Evolutionary conservation across 1,139 yeast genomes (phyloP).

Genomic region (Lodderomyces margitis): DNA sequence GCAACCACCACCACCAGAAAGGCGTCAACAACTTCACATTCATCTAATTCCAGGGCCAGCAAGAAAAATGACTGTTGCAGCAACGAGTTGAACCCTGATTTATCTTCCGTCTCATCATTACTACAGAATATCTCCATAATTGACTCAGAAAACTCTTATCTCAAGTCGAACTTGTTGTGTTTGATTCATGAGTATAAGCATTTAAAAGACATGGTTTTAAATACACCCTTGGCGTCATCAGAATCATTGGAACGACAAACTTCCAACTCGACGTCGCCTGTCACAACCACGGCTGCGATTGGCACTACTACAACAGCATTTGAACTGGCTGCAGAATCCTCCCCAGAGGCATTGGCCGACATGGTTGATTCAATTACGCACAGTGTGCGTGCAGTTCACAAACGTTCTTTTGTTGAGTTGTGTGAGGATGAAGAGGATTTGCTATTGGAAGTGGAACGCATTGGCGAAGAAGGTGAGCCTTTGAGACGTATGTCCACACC

Average conservation of each 20-base stretch:
- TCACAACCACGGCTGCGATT: neutral
- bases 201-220: conserved; percentile 33
- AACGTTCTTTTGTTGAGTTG: conserved; percentile 32
- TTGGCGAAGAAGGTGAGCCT: neutral
- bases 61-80: neutral
- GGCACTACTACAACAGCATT: neutral
- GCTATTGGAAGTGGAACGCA: neutral
- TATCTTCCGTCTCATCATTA: conserved; percentile 5
- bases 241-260: neutral
- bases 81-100: conserved; percentile 2
- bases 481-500: conserved; percentile 8
- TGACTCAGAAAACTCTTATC: conserved; percentile 35
- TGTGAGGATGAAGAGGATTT: conserved; percentile 9
- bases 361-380: neutral
- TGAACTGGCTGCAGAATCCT: neutral
- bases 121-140: conserved; percentile 26
- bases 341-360: neutral
- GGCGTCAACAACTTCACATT: neutral
- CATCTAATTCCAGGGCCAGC: neutral
- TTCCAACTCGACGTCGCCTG: neutral
- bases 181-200: conserved; percentile 45
- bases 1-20: conserved; percentile 5
- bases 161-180: conserved; percentile 36
- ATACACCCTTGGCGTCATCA: conserved; percentile 12
- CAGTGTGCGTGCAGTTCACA: conserved; percentile 18